A percentile compares a stretch with the other conserved stretches of the same genome.
Evolutionary conservation across 129 eudicot species (phyloP).

Genomic region (Ambrosia artemisiifolia): DNA sequence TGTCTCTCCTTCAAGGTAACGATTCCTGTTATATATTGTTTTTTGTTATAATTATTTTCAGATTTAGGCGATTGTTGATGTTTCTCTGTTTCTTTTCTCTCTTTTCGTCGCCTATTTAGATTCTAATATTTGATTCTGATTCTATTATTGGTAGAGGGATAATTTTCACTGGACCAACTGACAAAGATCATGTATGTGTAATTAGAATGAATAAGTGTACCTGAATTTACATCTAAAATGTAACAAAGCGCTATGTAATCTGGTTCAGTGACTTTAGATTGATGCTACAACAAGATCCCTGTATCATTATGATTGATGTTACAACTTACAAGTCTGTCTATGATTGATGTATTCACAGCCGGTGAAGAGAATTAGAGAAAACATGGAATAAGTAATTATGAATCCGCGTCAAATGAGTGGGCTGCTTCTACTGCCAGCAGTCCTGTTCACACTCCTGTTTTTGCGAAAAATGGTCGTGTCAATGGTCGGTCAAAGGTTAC

Average conservation of each 20-base stretch:
- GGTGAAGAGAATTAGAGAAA: conserved; percentile 77
- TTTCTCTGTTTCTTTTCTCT: no score
- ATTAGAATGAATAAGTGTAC: not conserved
- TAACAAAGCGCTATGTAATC: not conserved
- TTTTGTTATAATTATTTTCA: no score
- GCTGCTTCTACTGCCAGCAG: conserved; percentile 49
- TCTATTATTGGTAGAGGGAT: no score
- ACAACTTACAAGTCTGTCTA: no score
- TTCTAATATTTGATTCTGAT: no score
- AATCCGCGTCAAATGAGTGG: conserved; percentile 58
- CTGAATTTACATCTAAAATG: not conserved
- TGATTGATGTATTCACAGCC: conserved; percentile 67
- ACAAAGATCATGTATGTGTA: not conserved
- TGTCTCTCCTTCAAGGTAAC: no score
- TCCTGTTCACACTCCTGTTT: conserved; percentile 78
- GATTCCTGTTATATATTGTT: no score
- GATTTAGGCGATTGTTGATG: no score
- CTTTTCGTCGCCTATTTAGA: no score
- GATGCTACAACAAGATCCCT: conserved; percentile 7
- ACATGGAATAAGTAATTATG: conserved; percentile 44
- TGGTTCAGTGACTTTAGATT: no score
- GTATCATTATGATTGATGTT: conserved; percentile 19
- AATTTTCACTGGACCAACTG: not conserved
- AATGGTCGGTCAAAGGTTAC: conserved; percentile 57
- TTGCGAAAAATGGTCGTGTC: conserved; percentile 59